Conservation (phyloP, 176 grass and related monocot genomes). For the Puccinellia tenuiflora region DNA sequence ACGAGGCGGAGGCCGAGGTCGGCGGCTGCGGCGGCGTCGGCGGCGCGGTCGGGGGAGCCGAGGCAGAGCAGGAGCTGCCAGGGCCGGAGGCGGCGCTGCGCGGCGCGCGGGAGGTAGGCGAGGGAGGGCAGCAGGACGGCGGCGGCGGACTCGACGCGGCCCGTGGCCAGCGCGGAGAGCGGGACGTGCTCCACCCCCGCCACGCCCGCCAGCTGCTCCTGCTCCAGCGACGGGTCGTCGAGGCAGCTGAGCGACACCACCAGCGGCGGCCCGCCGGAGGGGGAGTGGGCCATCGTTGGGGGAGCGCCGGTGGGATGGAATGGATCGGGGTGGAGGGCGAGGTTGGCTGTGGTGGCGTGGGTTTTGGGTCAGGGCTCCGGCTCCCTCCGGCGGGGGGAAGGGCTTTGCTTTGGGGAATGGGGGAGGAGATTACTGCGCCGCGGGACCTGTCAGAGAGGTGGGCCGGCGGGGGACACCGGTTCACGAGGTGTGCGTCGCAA, state of each 20-base stretch:
- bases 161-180: conserved; percentile 50
- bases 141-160: conserved; percentile 66
- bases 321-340: conserved; percentile 2
- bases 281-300: conserved; percentile 46
- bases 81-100: conserved; percentile 79
- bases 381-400: background rate
- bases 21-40: conserved; percentile 58
- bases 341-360: background rate
- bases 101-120: conserved; percentile 73
- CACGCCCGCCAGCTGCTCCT: conserved; percentile 52
- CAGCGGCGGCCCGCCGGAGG: conserved; percentile 31
- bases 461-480: background rate
- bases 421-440: background rate
- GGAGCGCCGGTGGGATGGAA: background rate
- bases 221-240: conserved; percentile 71
- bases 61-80: conserved; percentile 98
- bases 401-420: background rate
- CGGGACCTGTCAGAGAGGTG: background rate
- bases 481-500: conserved; percentile 25
- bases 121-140: conserved; percentile 69
- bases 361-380: conserved; percentile 23
- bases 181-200: conserved; percentile 73
- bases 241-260: conserved; percentile 85
- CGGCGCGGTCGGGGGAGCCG: conserved; percentile 74
- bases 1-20: conserved; percentile 81